Base-by-base conservation (phyloP, 2,329 filamentous ascomycete species). In the Aciculosporium take region DNA sequence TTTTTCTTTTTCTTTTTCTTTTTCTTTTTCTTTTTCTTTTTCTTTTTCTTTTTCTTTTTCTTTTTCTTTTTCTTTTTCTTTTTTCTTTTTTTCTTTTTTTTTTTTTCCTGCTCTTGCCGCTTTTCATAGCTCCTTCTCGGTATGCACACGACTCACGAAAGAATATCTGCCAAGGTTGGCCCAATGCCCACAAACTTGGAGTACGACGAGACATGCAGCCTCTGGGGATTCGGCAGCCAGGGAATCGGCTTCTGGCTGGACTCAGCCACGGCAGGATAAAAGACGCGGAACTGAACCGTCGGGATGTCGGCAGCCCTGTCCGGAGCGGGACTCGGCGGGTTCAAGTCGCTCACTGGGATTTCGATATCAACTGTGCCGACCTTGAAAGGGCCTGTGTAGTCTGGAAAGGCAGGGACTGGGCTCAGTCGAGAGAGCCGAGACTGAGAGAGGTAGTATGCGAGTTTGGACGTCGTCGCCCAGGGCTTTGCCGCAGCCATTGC, bases 301-400 rank as follows among this genome's bases (percentile, higher is more conserved):
- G 76, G 66, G 35, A 88, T 76, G 34, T 68, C 66, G 42, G 62
- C 60, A 5, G 75, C 69, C 38, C 71, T 67, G 7, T 68, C 64
- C 5, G 75, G 73, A 7, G 66, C 59, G 3, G 69, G 63, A 18
- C 71, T 66, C 0, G 78, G 74, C 1, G 72, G 65, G 2, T 68
- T 56, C 5, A 80, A 63, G 37, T 76, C 69, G 23, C 70, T 66
- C 8, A 81, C 68, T 33, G 85, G 82, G 13, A 93, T 74, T 63
- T 94, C 86, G 48, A 89, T 69, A 53, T 93, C 85, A 49, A 85
- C 67, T 2, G 81, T 84, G 48, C 84, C 85, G 44, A 91, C 84
- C 51, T 77, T 76, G 65, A 85, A 79, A 0, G 82, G 81, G 0
- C 84, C 86, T 1, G 79, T 79, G 55, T 87, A 89, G 4, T 76